phyloP scores from a whole-genome alignment of 2,329 filamentous ascomycete species.

The Karstenula rhodostoma region DNA sequence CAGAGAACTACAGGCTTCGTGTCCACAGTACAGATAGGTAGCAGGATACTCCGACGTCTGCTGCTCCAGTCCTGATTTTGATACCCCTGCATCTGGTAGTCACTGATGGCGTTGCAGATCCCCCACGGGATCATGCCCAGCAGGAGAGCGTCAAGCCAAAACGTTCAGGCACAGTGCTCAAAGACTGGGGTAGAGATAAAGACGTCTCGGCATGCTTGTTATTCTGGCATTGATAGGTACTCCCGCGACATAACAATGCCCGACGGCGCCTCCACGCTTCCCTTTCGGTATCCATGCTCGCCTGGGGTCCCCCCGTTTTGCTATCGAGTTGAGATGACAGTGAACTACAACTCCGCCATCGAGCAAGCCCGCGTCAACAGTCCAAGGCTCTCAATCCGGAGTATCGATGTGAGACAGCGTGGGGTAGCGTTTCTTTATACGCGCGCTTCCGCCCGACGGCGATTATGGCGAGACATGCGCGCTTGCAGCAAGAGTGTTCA shows the following conservation, averaged over 20 bases:
- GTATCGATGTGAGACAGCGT: neutral
- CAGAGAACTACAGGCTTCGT: neutral
- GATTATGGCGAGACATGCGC: neutral
- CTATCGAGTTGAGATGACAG: neutral
- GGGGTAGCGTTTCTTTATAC: neutral
- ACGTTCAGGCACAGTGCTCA: neutral
- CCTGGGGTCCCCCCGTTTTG: neutral
- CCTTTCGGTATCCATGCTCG: neutral
- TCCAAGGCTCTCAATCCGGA: neutral
- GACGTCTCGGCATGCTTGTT: neutral
- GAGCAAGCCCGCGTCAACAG: neutral
- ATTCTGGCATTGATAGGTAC: neutral
- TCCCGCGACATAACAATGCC: neutral
- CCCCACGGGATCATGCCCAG: neutral
- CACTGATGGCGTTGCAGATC: conserved; percentile 4
- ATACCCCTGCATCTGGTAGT: conserved; percentile 1
- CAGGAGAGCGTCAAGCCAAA: neutral
- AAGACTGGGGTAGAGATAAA: neutral
- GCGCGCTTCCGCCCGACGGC: neutral
- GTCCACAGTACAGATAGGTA: neutral
- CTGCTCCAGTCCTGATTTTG: neutral
- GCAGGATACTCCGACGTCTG: neutral
- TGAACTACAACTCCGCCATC: neutral
- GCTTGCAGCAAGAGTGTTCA: neutral
- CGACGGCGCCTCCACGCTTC: neutral